Evolutionary conservation across 257 asterid species (phyloP).

Genomic region (Primulina tabacum): DNA sequence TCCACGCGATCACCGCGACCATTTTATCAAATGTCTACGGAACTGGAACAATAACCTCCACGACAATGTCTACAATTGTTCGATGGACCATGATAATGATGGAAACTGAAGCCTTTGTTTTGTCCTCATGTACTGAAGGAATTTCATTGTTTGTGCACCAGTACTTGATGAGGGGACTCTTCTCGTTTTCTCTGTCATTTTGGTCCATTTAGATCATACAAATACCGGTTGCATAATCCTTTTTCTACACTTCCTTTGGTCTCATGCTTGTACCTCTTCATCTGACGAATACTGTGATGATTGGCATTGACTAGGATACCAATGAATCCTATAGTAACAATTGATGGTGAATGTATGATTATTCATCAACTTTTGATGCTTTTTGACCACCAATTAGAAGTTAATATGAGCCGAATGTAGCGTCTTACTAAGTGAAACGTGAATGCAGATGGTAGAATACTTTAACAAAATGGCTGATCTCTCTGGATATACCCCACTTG

Average conservation of each 20-base stretch:
- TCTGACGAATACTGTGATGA: background rate
- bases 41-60: too few species aligned
- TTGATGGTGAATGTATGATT: background rate
- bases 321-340: background rate
- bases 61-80: too few species aligned
- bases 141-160: background rate
- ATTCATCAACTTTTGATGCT: conserved; percentile 14
- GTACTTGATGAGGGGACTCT: background rate
- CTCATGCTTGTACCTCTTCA: background rate
- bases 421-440: conserved; percentile 9
- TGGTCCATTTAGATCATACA: background rate
- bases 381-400: background rate
- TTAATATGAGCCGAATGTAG: conserved; percentile 3
- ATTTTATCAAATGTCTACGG: too few species aligned
- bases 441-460: conserved; percentile 79
- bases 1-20: too few species aligned
- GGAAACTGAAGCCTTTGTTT: background rate
- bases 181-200: background rate
- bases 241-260: background rate
- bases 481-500: conserved; percentile 62
- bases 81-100: background rate
- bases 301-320: conserved; percentile 2
- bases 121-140: background rate
- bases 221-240: background rate
- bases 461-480: conserved; percentile 72